Percentiles rank a stretch among this genome's conserved stretches.
Conservation (phyloP, 2,329 filamentous ascomycete genomes). For the Aspergillus puulaauensis region DNA sequence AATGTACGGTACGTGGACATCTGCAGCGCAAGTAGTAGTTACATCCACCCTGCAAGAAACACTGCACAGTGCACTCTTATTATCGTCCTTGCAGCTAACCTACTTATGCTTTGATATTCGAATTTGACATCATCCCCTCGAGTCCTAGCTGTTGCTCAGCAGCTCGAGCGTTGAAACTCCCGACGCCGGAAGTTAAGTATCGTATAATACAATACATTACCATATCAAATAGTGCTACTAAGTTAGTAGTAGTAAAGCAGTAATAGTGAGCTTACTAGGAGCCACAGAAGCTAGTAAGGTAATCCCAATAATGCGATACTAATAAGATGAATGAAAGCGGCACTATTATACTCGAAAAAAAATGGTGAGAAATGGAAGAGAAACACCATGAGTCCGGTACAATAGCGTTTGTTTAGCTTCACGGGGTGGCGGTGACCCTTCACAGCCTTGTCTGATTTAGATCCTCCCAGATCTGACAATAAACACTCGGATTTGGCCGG, state of each 20-base stretch:
- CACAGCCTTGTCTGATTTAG: neutral
- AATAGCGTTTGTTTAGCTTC: neutral
- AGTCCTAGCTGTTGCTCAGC: neutral
- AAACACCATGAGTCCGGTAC: neutral
- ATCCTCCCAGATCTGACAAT: neutral
- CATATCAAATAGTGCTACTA: neutral
- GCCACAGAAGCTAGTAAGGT: neutral
- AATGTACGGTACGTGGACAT: constrained; percentile 1
- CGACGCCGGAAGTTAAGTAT: neutral
- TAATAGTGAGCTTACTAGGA: neutral
- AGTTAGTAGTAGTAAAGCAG: neutral
- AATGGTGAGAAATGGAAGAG: too few species aligned
- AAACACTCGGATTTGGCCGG: neutral
- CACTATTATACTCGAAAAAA: neutral
- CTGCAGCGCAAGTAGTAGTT: constrained; percentile 4
- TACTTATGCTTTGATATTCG: neutral
- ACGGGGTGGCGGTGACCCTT: neutral
- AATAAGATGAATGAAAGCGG: neutral
- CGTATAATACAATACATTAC: neutral
- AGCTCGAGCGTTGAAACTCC: neutral
- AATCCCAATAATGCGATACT: neutral
- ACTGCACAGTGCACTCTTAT: neutral
- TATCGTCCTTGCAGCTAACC: constrained; percentile 4
- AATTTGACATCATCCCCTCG: neutral
- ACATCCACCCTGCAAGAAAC: neutral